phyloP scores from a whole-genome alignment of 2,329 filamentous ascomycete species.

The Hypoxylon rubiginosum region DNA sequence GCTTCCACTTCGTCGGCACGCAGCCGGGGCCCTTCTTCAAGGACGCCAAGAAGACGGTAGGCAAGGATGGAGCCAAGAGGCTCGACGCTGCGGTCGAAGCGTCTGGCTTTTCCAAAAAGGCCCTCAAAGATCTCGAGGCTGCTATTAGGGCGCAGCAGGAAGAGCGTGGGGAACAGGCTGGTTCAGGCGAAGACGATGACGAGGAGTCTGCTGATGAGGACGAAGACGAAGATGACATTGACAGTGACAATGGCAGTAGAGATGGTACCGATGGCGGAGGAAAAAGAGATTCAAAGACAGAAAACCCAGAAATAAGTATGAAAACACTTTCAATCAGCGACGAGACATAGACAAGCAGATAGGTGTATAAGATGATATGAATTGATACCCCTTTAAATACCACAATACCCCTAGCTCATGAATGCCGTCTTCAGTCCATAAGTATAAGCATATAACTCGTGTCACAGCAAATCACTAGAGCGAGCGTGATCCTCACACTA shows the following conservation, averaged over 20 bases:
- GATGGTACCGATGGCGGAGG: constrained; percentile 40
- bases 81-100: constrained; percentile 92
- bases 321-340: constrained; percentile 46
- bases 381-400: constrained; percentile 38
- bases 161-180: constrained; percentile 55
- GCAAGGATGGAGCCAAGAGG: constrained; percentile 74
- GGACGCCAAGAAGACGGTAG: constrained; percentile 82
- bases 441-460: not conserved
- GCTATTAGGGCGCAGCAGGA: constrained; percentile 86
- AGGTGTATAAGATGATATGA: constrained; percentile 22
- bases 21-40: constrained; percentile 87
- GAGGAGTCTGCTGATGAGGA: constrained; percentile 50
- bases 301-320: constrained; percentile 47
- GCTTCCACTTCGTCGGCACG: constrained; percentile 88
- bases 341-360: constrained; percentile 42
- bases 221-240: constrained; percentile 52
- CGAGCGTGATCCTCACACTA: too few species aligned
- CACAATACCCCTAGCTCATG: not conserved
- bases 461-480: not conserved
- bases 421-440: not conserved
- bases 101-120: constrained; percentile 96
- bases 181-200: constrained; percentile 54
- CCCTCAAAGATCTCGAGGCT: constrained; percentile 91
- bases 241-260: constrained; percentile 47
- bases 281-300: constrained; percentile 41